Conservation (phyloP, 208 protist genomes). For the Angomonas deanei region DNA sequence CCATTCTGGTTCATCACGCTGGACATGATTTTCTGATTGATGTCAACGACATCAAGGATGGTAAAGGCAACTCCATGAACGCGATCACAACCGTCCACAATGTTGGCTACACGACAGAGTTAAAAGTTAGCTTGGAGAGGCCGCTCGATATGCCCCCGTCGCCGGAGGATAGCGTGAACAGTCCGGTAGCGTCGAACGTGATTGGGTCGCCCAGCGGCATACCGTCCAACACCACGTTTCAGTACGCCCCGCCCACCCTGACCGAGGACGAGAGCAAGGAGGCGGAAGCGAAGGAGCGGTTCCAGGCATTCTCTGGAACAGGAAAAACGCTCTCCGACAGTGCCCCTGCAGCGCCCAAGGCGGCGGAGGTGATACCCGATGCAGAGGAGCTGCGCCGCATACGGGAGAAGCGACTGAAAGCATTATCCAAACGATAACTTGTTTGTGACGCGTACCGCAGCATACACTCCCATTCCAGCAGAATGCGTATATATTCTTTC, state of each 20-base stretch:
- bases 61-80: constrained; percentile 31
- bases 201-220: constrained; percentile 46
- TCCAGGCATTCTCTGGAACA: background rate
- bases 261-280: background rate
- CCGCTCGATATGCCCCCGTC: constrained; percentile 87
- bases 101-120: constrained; percentile 69
- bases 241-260: constrained; percentile 56
- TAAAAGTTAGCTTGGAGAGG: constrained; percentile 93
- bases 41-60: constrained; percentile 76
- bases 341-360: background rate
- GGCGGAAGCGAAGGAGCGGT: background rate
- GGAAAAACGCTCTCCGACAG: background rate
- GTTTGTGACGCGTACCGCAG: background rate
- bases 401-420: background rate
- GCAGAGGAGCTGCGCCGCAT: background rate
- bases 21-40: constrained; percentile 83
- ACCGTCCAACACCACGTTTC: constrained; percentile 48
- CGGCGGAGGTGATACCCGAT: background rate
- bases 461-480: background rate
- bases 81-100: constrained; percentile 91
- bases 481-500: background rate
- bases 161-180: constrained; percentile 7
- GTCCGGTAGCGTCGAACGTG: constrained; percentile 33
- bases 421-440: background rate
- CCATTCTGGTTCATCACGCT: constrained; percentile 90